Base-by-base conservation (phyloP, 129 eudicot species). In the Deinandra increscens region DNA sequence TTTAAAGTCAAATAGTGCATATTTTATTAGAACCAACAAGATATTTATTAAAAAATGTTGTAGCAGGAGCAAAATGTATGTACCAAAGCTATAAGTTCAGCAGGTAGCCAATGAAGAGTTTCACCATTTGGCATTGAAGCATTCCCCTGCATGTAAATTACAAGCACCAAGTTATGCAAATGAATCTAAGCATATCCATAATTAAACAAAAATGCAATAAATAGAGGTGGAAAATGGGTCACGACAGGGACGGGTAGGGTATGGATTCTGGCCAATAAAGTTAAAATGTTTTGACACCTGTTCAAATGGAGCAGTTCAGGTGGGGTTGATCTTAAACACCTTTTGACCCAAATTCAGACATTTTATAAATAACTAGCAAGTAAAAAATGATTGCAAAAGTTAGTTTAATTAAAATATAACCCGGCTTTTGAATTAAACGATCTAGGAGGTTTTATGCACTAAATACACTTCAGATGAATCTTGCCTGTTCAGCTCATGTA, bases 1-100 rank as follows among this genome's bases (percentile, higher is more conserved):
- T n/a, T n/a, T n/a, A n/a, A n/a, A n/a, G n/a, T n/a, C n/a, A n/a
- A n/a, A n/a, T n/a, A 54, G 49, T 67, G 38, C 74, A 46, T 58
- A 54, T 75, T 58, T 41, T 26, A 44, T 74, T 65, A 43, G 37
- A 46, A 42, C 10, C 65, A 49, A 45, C 5, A 31, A 60, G 43
- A 67, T 39, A 51, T 29, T 50, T 44, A 67, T 37, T 58, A 64
- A n/a, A 9, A n/a, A 1, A 29, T 33, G 2, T 62, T 55, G 61
- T n/a, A 19, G 60, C 9, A 70, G 14, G 66, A 60, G 67, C 43
- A 71, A 80, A 81, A 70, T 41, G 18, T 73, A 61, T 76, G 70
- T 86, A 86, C 91, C 86, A 81, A 69, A 72, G 81, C 73, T 68
- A 86, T 54, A 68, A 86, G 88, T 81, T 83, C 66, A 50, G 88